phyloP scores from a whole-genome alignment of 192 early-diverging fungal species.

The Backusella luteola region DNA sequence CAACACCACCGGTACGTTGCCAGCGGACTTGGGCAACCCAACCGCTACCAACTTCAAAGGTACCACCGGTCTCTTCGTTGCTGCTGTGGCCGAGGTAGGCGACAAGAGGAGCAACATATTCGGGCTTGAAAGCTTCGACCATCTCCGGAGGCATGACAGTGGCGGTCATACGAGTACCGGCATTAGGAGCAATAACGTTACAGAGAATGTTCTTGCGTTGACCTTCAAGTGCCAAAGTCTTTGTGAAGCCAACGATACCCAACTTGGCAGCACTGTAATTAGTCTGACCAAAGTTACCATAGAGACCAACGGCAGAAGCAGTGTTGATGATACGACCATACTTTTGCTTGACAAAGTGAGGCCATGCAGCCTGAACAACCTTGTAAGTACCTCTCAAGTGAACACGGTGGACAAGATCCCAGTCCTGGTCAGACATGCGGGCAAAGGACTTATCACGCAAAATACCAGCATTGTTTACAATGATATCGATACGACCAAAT shows the following conservation, averaged over 20 bases:
- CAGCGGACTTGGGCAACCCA: constrained; percentile 95
- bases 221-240: constrained; percentile 93
- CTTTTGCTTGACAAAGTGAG: constrained; percentile 90
- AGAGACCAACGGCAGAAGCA: constrained; percentile 88
- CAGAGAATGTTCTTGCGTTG: constrained; percentile 85
- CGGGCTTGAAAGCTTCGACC: constrained; percentile 93
- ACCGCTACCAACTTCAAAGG: constrained; percentile 96
- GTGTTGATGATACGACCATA: constrained; percentile 96
- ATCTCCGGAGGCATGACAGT: constrained; percentile 96
- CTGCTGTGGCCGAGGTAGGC: constrained; percentile 86
- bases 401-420: constrained; percentile 90
- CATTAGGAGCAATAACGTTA: constrained; percentile 97
- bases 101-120: constrained; percentile 93
- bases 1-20: constrained; percentile 93
- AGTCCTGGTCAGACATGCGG: constrained; percentile 88
- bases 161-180: constrained; percentile 96
- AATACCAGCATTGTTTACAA: constrained; percentile 98
- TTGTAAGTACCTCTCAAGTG: constrained; percentile 95
- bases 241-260: constrained; percentile 85
- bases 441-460: constrained; percentile 93
- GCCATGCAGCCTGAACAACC: constrained; percentile 93
- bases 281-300: constrained; percentile 82
- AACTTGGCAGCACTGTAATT: constrained; percentile 74
- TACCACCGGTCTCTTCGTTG: constrained; percentile 72
- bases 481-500: constrained; percentile 76